Evolutionary conservation across 208 protist species (phyloP).

Genomic region (Trypanosoma lewisi): DNA sequence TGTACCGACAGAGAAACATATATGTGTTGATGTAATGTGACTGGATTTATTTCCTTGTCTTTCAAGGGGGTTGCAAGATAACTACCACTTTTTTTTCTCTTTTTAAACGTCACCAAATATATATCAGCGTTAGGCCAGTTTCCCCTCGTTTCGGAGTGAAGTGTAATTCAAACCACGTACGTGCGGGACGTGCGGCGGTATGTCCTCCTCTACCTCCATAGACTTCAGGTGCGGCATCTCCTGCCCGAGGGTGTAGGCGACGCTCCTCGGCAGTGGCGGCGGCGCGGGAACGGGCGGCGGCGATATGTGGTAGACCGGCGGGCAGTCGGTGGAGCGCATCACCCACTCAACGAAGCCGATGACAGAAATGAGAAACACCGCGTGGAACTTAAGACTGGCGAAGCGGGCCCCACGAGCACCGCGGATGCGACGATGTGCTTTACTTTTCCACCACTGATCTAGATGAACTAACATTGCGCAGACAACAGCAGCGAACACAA

Average conservation of each 20-base stretch:
- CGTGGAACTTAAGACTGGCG: constrained; percentile 49
- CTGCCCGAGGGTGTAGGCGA: constrained; percentile 44
- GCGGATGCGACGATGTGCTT: constrained; percentile 55
- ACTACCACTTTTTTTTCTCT: too few species aligned
- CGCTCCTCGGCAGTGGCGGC: constrained; percentile 44
- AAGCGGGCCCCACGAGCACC: constrained; percentile 59
- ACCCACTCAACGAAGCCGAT: constrained; percentile 52
- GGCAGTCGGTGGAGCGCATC: constrained; percentile 36
- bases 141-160: constrained; percentile 15
- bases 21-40: too few species aligned
- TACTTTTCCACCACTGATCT: constrained; percentile 60
- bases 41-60: too few species aligned
- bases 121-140: too few species aligned
- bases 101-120: too few species aligned
- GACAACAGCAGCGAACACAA: background rate
- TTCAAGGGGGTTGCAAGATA: too few species aligned
- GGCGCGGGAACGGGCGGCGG: constrained; percentile 53
- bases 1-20: too few species aligned
- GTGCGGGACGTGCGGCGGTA: constrained; percentile 46
- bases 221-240: constrained; percentile 61
- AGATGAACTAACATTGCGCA: constrained; percentile 30
- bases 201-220: constrained; percentile 45
- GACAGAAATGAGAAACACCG: constrained; percentile 36
- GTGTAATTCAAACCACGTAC: constrained; percentile 22
- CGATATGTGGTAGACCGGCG: constrained; percentile 33